Evolutionary conservation across 2,329 filamentous ascomycete genomes (phyloP), one percentile per base, ranked within the genome.

Genomic region (Clarireedia paspali): DNA sequence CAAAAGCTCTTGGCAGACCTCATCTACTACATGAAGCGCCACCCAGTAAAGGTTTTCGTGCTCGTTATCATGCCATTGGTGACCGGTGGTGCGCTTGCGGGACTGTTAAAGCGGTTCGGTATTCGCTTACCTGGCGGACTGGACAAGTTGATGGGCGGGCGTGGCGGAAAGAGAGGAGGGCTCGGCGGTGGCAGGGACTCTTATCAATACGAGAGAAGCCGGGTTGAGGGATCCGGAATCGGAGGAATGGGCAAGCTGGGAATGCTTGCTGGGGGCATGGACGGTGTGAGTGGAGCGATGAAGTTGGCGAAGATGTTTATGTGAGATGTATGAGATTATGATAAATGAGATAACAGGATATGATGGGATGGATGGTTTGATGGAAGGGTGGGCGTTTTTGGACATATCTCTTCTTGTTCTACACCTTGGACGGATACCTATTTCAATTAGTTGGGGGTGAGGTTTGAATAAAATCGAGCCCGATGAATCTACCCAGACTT

Each of bases 1-100:
- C 87, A 86, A 68, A 84, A 87, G 45, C 81, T 96, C 60, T 74
- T 96, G 56, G 87, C 87, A 66, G 85, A 95, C 69, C 83, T 96
- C 7, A 77, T 87, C 70, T 82, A 85, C 70, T 95, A 92, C 73
- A 87, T 89, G 66, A 87, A 89, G 69, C 80, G 83, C 39, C 87
- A 96, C 73, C 92, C 91, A 0, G 74, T 90, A 68, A 95, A 95
- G 74, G 88, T 95, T 48, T 88, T 96, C 75, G 78, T 89, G 76
- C 81, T 91, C 60, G 86, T 96, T 60, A 80, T 96, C 66, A 83
- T 96, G 80, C 92, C 92, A 9, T 78, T 97, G 57, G 75, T 96
- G 66, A 91, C 87, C 1, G 89, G 89, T 51, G 92, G 92, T 34
- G 87, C 89, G 27, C 73, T 96, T 62, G 85, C 85, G 7, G 88